These are phyloP conservation scores for Dimocarpus longan DNA, from an alignment of 345 rosid species.

Conservation along the genomic window DNA sequence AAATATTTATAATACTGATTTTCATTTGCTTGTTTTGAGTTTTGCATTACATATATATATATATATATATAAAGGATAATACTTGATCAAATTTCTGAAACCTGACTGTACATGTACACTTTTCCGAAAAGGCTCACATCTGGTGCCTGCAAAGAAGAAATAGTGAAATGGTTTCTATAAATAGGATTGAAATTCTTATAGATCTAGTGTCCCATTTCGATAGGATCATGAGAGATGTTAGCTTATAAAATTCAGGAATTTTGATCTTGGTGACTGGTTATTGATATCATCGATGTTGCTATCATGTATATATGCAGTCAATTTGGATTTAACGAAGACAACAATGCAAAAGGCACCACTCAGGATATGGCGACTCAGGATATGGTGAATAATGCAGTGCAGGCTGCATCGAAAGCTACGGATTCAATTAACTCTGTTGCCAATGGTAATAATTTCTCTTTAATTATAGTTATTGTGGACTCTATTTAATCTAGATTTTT, in stretches of 20 bases:
- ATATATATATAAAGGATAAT: too few species aligned
- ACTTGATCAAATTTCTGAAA: too few species aligned
- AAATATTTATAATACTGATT: too few species aligned
- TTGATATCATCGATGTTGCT: not conserved
- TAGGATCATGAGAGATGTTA: too few species aligned
- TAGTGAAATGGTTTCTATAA: too few species aligned
- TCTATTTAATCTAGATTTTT: not conserved
- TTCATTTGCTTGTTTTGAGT: too few species aligned
- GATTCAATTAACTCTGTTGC: conserved; percentile 34
- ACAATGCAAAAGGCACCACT: not conserved
- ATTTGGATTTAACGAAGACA: conserved; percentile 24
- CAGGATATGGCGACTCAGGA: not conserved
- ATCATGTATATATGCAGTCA: conserved; percentile 22
- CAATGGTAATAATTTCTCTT: conserved; percentile 19
- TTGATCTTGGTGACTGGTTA: not conserved
- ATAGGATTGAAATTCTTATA: too few species aligned
- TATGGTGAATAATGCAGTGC: conserved; percentile 31
- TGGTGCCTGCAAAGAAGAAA: too few species aligned
- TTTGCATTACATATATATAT: too few species aligned
- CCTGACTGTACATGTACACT: too few species aligned
- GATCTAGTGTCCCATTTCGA: too few species aligned
- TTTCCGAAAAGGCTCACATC: too few species aligned
- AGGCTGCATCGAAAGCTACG: conserved; percentile 41
- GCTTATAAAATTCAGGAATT: not conserved
- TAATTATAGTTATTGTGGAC: not conserved